These are phyloP conservation scores for Aspergillus nomiae DNA, from an alignment of 2,329 filamentous ascomycete genomes.

Conservation along the genomic window DNA sequence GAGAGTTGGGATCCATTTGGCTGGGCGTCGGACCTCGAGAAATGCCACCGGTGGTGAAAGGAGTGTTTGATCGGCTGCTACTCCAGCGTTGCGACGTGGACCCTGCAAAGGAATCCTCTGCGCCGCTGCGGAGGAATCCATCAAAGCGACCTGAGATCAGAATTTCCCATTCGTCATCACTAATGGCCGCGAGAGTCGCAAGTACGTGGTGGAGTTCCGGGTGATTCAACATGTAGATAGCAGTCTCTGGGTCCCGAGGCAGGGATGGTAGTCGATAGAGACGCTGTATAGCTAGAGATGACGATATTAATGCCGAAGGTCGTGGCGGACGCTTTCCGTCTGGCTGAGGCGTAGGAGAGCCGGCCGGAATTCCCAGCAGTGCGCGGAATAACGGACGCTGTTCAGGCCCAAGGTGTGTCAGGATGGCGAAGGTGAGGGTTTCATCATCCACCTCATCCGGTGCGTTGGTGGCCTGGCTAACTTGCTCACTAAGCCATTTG, in stretches of 20 bases:
- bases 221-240: slow-evolving; percentile 83
- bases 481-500: slow-evolving; percentile 81
- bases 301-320: slow-evolving; percentile 74
- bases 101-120: slow-evolving; percentile 58
- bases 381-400: slow-evolving; percentile 82
- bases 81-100: slow-evolving; percentile 30
- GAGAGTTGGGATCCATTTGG: slow-evolving; percentile 44
- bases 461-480: slow-evolving; percentile 70
- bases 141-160: slow-evolving; percentile 91
- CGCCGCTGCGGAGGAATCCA: slow-evolving; percentile 91
- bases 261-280: slow-evolving; percentile 73
- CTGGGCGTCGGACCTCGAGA: slow-evolving; percentile 37
- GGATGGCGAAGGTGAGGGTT: slow-evolving; percentile 87
- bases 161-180: slow-evolving; percentile 93
- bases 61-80: slow-evolving; percentile 44
- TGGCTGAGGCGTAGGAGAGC: slow-evolving; percentile 60
- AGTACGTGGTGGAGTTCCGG: slow-evolving; percentile 81
- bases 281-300: slow-evolving; percentile 76
- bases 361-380: slow-evolving; percentile 64
- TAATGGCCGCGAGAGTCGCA: slow-evolving; percentile 83
- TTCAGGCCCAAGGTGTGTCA: slow-evolving; percentile 77
- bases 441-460: slow-evolving; percentile 93
- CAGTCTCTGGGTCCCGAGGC: slow-evolving; percentile 83
- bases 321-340: slow-evolving; percentile 68
- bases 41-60: slow-evolving; percentile 34